Evolutionary conservation across 257 asterid genomes (phyloP), one percentile per base, ranked within the genome.

Genomic region (Schizonepeta tenuifolia): DNA sequence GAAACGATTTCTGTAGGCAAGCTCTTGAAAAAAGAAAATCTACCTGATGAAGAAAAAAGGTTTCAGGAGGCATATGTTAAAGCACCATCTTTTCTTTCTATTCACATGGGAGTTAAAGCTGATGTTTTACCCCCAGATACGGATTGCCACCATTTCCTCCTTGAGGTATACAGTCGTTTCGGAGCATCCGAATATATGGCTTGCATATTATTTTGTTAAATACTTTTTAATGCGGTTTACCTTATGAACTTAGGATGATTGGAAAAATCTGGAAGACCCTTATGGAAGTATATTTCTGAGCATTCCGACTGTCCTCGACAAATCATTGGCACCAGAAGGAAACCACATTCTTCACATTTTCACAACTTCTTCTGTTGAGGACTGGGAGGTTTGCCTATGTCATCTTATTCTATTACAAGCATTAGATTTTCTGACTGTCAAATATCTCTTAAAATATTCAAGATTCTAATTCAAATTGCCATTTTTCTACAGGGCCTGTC

Each of bases 11-110:
- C 76, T 72, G 13, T 66, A 93, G 97, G 96, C 73, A 93, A 93
- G 83, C 96, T 93, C 77, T 77, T 93, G 72, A 86, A 95, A 75
- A 80, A 72, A 65, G 92, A 92, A 80, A 83, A 84, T 74, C 83
- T 92, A 47, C 99, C 97, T 3, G 85, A 84, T 83, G 99, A 92
- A 76, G 99, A 95, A 85, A 90, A 88, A 76, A 86, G 80, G 75
- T 95, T 95, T 78, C 98, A 92, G 75, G 83, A 92, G 84, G 83
- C 87, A 44, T 95, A 92, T 67, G 93, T 91, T 54, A 95, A 95
- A 80, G 99, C 99, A n/a, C 99, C 99, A 0, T 92, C 98, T 8
- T 95, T 95, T 82, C 90, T 95, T 78, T 92, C 99, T 64, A 92
- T 95, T 74, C 99, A 95, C 80, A 35, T 92, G 90, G 99, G 96